These are phyloP conservation scores for Schoenoplectus triqueter DNA, from an alignment of 202 grass and related monocot species.

Conservation along the genomic window DNA sequence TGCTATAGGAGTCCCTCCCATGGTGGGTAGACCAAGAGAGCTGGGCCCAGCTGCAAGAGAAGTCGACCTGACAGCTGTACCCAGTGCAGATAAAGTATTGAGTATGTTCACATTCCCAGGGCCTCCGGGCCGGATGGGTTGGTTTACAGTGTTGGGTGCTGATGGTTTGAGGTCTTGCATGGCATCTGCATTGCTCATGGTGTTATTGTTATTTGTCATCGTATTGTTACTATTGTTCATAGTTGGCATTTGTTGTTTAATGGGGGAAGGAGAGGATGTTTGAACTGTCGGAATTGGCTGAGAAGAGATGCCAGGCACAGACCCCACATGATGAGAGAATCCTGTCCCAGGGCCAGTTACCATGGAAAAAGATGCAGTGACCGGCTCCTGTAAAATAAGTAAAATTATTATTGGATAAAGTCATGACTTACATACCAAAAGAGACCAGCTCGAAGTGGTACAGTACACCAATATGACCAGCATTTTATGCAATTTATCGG, in stretches of 20 bases:
- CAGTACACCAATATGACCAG: neutral
- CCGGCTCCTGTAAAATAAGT: constrained; percentile 71
- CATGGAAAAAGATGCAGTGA: constrained; percentile 53
- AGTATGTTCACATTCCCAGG: constrained; percentile 80
- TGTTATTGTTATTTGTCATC: constrained; percentile 24
- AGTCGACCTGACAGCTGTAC: constrained; percentile 50
- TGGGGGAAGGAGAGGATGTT: constrained; percentile 76
- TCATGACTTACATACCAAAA: neutral
- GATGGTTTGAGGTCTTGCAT: constrained; percentile 85
- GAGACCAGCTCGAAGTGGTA: neutral
- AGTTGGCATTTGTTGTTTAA: constrained; percentile 76
- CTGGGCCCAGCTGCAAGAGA: constrained; percentile 58
- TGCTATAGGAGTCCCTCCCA: constrained; percentile 74
- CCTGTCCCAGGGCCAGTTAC: constrained; percentile 56
- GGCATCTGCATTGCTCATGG: neutral
- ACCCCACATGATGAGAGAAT: constrained; percentile 52
- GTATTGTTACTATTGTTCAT: constrained; percentile 54
- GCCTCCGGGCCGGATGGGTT: constrained; percentile 60
- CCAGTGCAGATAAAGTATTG: constrained; percentile 79
- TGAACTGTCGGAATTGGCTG: constrained; percentile 67
- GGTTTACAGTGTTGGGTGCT: constrained; percentile 55
- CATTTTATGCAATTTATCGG: neutral
- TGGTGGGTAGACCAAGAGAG: constrained; percentile 69
- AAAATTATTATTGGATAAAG: neutral
- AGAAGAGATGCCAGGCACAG: constrained; percentile 60